Base-by-base conservation (phyloP, 139 green algal species). In the Gonium pectorale region DNA sequence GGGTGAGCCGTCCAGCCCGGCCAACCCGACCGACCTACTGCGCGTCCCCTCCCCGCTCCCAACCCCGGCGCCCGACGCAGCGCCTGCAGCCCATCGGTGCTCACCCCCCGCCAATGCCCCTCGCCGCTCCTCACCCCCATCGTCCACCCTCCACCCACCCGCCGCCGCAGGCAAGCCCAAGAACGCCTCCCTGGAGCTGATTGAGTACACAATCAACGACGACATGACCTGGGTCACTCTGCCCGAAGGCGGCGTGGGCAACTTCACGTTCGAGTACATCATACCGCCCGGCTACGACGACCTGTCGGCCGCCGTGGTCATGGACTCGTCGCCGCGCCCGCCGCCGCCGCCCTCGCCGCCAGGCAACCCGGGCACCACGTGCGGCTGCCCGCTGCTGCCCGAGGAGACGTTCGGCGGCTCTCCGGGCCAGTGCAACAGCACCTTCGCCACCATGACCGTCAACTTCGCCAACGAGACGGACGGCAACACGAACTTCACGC, bases 241-340 rank as follows among this genome's bases (percentile, higher is more conserved):
- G 1, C 87, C 87, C 0, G 19, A 70, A 0, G 54, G 56, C 52
- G 87, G 87, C 33, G 17, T 91, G 7, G 33, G 29, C 83, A 89
- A 87, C 83, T 69, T 91, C 7, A 89, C 83, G 0, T 91, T 91
- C 43, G 29, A 31, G 26, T 91, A 85, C 63, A 64, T 27, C 33
- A 70, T 91, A 0, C 87, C 87, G 33, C 52, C 87, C 38, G 80
- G 87, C 64, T 88, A 79, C 26, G 87, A 91, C 66, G 87, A 91
- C 43, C 66, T 91, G 37, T 87, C 71, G 6, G 87, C 87, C 5
- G 83, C 87, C 27, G 83, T 91, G 9, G 77, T 80, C 1, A 86
- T 90, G 86, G 33, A 77, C 31, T 17, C 19, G 56, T 54, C 24
- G 26, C 44, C 56, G 17, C 72, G 67, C 9, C 80, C 86, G 49